phyloP scores from a whole-genome alignment of 108 stramenopile species.

The Seminavis robusta region DNA sequence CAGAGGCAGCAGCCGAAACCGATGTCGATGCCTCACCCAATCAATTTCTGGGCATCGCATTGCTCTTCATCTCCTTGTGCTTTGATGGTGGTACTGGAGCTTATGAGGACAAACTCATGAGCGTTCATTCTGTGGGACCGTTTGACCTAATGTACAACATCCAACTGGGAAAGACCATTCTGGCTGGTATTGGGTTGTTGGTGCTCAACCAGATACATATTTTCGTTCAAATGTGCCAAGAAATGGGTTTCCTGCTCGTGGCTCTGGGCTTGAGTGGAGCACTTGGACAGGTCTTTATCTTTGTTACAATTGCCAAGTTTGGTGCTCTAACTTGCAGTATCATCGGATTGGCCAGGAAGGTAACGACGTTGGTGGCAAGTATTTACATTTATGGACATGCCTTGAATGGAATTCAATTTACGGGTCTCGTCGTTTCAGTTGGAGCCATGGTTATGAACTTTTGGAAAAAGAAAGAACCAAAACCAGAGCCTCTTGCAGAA shows the following conservation, averaged over 20 bases:
- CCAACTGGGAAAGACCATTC: conserved; percentile 95
- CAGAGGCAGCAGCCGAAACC: conserved; percentile 19
- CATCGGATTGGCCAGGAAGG: conserved; percentile 94
- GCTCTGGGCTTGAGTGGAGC: conserved; percentile 94
- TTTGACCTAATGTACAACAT: conserved; percentile 99
- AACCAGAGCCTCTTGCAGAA: too few species aligned
- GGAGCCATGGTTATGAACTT: conserved; percentile 95
- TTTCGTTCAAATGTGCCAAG: conserved; percentile 92
- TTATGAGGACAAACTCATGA: conserved; percentile 99
- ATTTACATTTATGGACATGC: conserved; percentile 94
- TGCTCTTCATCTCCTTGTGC: conserved; percentile 94
- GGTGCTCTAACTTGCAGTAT: conserved; percentile 96
- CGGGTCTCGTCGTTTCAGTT: conserved; percentile 78
- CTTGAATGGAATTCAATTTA: conserved; percentile 74
- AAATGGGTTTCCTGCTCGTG: conserved; percentile 92
- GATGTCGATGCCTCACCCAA: conserved; percentile 47
- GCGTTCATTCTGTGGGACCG: conserved; percentile 91
- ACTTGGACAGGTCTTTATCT: conserved; percentile 94
- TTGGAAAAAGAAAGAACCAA: conserved; percentile 78
- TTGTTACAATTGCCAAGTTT: conserved; percentile 97
- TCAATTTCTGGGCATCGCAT: conserved; percentile 82
- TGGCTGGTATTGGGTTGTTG: conserved; percentile 88
- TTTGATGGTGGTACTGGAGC: conserved; percentile 99
- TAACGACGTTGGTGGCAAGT: conserved; percentile 90
- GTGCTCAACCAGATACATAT: conserved; percentile 90